phyloP scores from a whole-genome alignment of 257 asterid species.

The Perilla frutescens region DNA sequence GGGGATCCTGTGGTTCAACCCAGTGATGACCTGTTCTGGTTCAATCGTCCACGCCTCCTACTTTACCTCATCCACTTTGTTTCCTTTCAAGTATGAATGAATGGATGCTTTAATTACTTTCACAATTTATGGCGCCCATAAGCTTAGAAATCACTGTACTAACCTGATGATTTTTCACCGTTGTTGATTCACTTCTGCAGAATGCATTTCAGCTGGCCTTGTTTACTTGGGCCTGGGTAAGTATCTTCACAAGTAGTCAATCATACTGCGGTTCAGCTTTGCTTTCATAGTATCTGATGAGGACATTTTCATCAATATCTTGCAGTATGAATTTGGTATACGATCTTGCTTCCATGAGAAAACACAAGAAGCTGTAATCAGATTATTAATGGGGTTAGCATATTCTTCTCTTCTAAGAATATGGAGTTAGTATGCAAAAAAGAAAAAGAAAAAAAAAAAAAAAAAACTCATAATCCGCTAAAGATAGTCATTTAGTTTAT shows the following conservation, averaged over 20 bases:
- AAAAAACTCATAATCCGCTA: background rate
- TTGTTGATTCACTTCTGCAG: too few relatives aligned
- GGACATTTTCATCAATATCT: conserved; percentile 14
- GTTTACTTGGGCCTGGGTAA: too few relatives aligned
- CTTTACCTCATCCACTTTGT: conserved; percentile 63
- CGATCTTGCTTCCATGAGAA: conserved; percentile 57
- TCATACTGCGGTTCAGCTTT: background rate
- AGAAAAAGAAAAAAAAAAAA: too few relatives aligned
- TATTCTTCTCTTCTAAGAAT: background rate
- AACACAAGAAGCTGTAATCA: conserved; percentile 43
- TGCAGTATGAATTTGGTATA: conserved; percentile 57
- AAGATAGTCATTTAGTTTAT: background rate
- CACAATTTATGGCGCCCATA: background rate
- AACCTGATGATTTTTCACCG: too few relatives aligned
- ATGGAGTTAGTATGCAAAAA: conserved; percentile 51
- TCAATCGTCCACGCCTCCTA: conserved; percentile 56
- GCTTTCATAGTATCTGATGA: background rate
- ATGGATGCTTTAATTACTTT: too few relatives aligned
- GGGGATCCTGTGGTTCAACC: conserved; percentile 54
- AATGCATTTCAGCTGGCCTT: too few relatives aligned
- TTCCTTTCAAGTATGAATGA: conserved; percentile 59
- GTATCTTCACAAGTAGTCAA: background rate
- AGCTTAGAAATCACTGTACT: too few relatives aligned
- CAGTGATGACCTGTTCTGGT: conserved; percentile 42
- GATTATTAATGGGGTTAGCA: conserved; percentile 62